A percentile compares a stretch with the other conserved stretches of the same genome.
Conservation (phyloP, 2,329 filamentous ascomycete species). For the Zymoseptoria tritici region DNA sequence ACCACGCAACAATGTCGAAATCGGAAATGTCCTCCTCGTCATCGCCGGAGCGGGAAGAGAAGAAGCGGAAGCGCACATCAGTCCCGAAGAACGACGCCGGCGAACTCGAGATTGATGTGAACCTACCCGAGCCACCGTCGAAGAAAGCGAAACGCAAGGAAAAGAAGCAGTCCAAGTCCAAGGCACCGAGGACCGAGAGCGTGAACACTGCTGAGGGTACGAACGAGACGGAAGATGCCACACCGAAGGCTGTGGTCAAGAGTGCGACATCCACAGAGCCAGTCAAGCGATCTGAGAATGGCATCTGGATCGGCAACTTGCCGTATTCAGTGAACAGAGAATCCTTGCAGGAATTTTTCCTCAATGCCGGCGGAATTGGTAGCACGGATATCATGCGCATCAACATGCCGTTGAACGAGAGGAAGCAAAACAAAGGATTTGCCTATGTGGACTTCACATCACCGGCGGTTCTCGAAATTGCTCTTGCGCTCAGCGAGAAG, state of each 20-base stretch:
- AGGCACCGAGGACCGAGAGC: slow-evolving; percentile 15
- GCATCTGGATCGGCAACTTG: slow-evolving; percentile 94
- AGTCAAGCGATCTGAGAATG: slow-evolving; percentile 62
- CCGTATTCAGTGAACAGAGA: slow-evolving; percentile 71
- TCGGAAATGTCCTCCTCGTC: slow-evolving; percentile 11
- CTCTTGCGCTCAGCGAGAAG: slow-evolving; percentile 78
- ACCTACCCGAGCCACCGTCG: slow-evolving; percentile 84
- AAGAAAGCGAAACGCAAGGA: slow-evolving; percentile 86
- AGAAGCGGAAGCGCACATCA: slow-evolving; percentile 61
- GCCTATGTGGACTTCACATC: slow-evolving; percentile 89
- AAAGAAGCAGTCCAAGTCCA: slow-evolving; percentile 63
- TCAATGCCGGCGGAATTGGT: slow-evolving; percentile 52
- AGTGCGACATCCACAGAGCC: slow-evolving; percentile 7
- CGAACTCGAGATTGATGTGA: slow-evolving; percentile 76
- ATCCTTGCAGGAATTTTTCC: slow-evolving; percentile 73
- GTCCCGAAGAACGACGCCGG: slow-evolving; percentile 47
- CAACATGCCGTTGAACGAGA: slow-evolving; percentile 61
- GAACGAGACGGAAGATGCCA: slow-evolving; percentile 3
- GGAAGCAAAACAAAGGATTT: slow-evolving; percentile 77
- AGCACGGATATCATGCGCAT: slow-evolving; percentile 73
- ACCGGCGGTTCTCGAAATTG: slow-evolving; percentile 61
- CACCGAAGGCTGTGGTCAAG: slow-evolving; percentile 3
- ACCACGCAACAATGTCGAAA: not conserved
- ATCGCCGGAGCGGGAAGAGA: slow-evolving; percentile 4
- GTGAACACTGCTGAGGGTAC: not conserved